Base-by-base conservation (phyloP, 148 eudicot genomes). In the Linanthus parryae region DNA sequence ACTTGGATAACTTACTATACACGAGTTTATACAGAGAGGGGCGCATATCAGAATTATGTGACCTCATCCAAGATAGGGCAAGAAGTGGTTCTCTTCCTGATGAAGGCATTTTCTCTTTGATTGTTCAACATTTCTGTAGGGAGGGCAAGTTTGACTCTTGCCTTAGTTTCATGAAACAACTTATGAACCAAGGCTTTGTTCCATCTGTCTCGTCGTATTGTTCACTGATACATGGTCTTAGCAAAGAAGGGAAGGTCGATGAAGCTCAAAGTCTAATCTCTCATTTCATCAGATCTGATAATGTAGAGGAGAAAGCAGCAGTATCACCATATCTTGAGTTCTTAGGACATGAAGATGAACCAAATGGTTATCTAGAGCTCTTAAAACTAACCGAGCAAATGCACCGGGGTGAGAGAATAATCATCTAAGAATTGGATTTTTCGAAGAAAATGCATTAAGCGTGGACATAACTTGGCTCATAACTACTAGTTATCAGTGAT, bases 11-110 rank as follows among this genome's bases (percentile, higher is more conserved):
- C 35, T 29, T 54, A 1, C 38, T 67, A 41, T 43, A 24, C 19
- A 53, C 36, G 49, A 65, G 71, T 42, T 55, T 59, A 19, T 52
- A 60, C 44, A 54, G 23, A 47, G 58, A 48, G 40, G 71, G 65
- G 38, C 28, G 71, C 37, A 46, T 59, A 24, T 54, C 35, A 23
- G 65, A 67, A 54, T 56, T 56, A 4, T 59, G 43, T 53, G 7
- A 28, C 22, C 44, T 67, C 6, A 25, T 47, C 29, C 59, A 54
- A 54, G 55, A 54, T 21, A 67, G 53, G 71, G 52, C 26, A 56
- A 40, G 29, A 18, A 1, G 15, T 38, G 65, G 71, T 21, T 44
- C 53, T 28, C 19, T 42, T 46, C 71, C 65, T 1, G 30, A 54
- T 30, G 48, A 48, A 31, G 39, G 38, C 48, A 30, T 45, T 1